Evolutionary conservation across 306 rosid species (phyloP), one percentile per base, ranked within the genome.

Genomic region (Quercus agrifolia): DNA sequence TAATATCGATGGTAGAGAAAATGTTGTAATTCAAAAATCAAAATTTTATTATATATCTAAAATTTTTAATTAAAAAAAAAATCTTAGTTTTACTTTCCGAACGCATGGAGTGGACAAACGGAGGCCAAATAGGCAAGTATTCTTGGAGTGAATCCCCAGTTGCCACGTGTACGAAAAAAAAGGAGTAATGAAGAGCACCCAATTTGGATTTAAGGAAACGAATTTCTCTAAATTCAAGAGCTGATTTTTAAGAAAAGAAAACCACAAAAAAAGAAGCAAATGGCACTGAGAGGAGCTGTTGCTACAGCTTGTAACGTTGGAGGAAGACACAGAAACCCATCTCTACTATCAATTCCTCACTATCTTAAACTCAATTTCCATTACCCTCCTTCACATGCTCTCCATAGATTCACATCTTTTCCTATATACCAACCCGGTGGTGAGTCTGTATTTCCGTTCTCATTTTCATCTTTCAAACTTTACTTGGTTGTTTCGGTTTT

Each of bases 211-310:
- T 38, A 2, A 30, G 14, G 20, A 2, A 1, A 2, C 28, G 30
- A 14, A 56, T 5, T 17, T 4, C n/a, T 0, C 6, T 4, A 15
- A 0, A 14, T 15, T 13, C n/a, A 30, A 14, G 12, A 17, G 2
- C n/a, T 30, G 70, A 64, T 17, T 62, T 38, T 38, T 30, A 38
- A 38, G 46, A 38, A 38, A 38, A 27, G 14, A 18, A 62, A 62
- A 62, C 2, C n/a, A 30, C 68, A 27, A 74, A 13, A 61, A 59
- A 31, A 5, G 44, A 15, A 21, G 20, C 5, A 15, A 85, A 30
- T 90, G 98, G 91, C 97, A 23, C 44, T 85, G 69, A 87, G 96
- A 85, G 83, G 81, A 27, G 88, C 89, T 0, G 83, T 89, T 49
- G 87, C 86, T 21, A 74, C 78, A 52, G 86, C 88, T 1, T 84